A percentile compares a stretch with the other conserved stretches of the same genome.
phyloP scores from a whole-genome alignment of 2,329 filamentous ascomycete species.

The Colletotrichum higginsianum region DNA sequence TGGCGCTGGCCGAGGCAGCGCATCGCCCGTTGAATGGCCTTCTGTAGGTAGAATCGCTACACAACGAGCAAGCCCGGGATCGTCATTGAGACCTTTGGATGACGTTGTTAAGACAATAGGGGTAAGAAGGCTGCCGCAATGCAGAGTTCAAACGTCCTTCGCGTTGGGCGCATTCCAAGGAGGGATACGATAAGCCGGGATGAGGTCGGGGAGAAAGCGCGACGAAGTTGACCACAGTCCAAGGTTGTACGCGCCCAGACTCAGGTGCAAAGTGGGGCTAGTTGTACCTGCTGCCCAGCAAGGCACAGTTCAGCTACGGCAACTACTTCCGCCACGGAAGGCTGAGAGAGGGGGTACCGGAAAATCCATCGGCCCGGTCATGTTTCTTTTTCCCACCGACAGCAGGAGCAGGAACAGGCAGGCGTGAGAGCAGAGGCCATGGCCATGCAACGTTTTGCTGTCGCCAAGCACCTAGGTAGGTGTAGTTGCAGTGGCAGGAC shows the following conservation, averaged over 20 bases:
- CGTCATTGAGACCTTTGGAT: not conserved
- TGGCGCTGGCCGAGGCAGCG: slow-evolving; percentile 7
- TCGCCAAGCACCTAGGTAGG: not conserved
- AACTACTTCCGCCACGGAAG: slow-evolving; percentile 24
- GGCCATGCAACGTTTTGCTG: not conserved
- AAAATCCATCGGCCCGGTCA: slow-evolving; percentile 36
- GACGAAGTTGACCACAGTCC: slow-evolving; percentile 37
- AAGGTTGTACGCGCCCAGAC: slow-evolving; percentile 30
- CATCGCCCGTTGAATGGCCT: slow-evolving; percentile 15
- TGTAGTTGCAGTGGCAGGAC: not conserved
- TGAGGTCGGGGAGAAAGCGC: slow-evolving; percentile 38
- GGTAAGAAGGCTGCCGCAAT: not conserved
- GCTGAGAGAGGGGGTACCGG: slow-evolving; percentile 15
- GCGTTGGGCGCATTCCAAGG: slow-evolving; percentile 8
- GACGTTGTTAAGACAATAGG: not conserved
- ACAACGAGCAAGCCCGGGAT: not conserved
- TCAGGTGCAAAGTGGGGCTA: slow-evolving; percentile 39
- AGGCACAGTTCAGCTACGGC: slow-evolving; percentile 30
- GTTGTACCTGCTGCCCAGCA: slow-evolving; percentile 27
- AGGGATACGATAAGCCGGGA: slow-evolving; percentile 14
- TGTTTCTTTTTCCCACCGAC: slow-evolving; percentile 14
- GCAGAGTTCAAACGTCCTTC: slow-evolving; percentile 1
- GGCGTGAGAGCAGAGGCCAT: not conserved
- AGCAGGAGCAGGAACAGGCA: not conserved
- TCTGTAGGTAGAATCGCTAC: not conserved